A percentile compares a stretch with the other conserved stretches of the same genome.
Evolutionary conservation across 352 stramenopile genomes (phyloP).

Genomic region (Pythium dissotocum): DNA sequence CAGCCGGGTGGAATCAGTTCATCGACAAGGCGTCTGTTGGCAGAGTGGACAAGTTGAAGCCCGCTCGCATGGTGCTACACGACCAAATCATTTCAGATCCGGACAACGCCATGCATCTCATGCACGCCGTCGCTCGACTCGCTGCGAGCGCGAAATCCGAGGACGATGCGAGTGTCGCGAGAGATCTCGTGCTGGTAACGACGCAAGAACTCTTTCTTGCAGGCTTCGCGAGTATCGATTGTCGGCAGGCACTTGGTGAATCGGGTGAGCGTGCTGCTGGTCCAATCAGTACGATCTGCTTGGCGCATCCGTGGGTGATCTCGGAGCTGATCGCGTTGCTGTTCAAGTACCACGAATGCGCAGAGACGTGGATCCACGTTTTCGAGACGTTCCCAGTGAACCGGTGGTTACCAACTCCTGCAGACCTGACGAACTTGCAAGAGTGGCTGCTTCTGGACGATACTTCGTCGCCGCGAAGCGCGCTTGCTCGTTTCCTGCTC

Average conservation of each 20-base stretch:
- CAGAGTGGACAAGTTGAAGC: slow-evolving; percentile 30
- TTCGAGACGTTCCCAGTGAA: slow-evolving; percentile 89
- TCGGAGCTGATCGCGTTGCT: slow-evolving; percentile 43
- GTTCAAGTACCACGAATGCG: slow-evolving; percentile 78
- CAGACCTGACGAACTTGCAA: slow-evolving; percentile 72
- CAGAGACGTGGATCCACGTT: slow-evolving; percentile 77
- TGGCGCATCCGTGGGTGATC: slow-evolving; percentile 36
- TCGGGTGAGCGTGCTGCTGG: slow-evolving; percentile 32
- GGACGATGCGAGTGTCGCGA: slow-evolving; percentile 18
- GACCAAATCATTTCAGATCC: slow-evolving; percentile 60
- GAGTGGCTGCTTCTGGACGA: slow-evolving; percentile 85
- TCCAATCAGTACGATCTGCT: slow-evolving; percentile 40
- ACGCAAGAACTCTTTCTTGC: slow-evolving; percentile 34
- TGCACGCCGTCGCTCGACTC: slow-evolving; percentile 66
- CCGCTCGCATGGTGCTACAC: slow-evolving; percentile 52
- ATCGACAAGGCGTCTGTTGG: slow-evolving; percentile 45
- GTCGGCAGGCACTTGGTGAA: slow-evolving; percentile 29
- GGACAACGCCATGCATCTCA: slow-evolving; percentile 66
- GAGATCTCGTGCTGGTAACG: slow-evolving; percentile 29
- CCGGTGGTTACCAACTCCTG: slow-evolving; percentile 64
- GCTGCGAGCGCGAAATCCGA: slow-evolving; percentile 33
- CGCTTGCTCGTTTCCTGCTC: slow-evolving; percentile 71
- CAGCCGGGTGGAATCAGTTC: slow-evolving; percentile 65
- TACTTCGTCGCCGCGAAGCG: slow-evolving; percentile 52
- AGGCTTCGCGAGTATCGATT: slow-evolving; percentile 25